Conservation (phyloP, 768 basidiomycete genomes). For the Lentinula lateritia region DNA sequence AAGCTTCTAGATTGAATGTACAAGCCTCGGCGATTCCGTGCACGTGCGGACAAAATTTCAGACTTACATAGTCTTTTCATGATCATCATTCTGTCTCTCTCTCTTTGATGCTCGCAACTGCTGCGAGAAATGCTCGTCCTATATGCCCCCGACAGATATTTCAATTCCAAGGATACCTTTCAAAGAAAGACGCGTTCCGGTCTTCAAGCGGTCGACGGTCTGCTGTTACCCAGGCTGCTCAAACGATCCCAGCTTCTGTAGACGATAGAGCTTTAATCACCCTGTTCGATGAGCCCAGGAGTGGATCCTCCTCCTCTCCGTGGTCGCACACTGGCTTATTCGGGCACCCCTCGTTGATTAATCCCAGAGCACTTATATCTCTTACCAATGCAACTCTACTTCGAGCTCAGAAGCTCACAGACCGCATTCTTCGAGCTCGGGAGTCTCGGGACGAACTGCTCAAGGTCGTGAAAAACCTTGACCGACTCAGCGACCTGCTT, state of each 20-base stretch:
- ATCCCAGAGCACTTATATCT: slow-evolving; percentile 62
- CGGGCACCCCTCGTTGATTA: slow-evolving; percentile 65
- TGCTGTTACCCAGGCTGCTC: slow-evolving; percentile 35
- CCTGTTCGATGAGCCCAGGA: slow-evolving; percentile 65
- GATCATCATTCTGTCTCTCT: background rate
- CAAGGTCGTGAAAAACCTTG: slow-evolving; percentile 91
- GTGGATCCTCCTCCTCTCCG: slow-evolving; percentile 28
- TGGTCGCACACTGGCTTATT: slow-evolving; percentile 76
- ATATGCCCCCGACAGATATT: slow-evolving; percentile 27
- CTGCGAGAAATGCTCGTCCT: slow-evolving; percentile 36
- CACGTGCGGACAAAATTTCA: background rate
- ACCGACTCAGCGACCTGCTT: slow-evolving; percentile 91
- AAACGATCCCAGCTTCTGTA: slow-evolving; percentile 50
- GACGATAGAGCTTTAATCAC: slow-evolving; percentile 64
- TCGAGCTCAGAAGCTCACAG: slow-evolving; percentile 78
- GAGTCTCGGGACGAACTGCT: slow-evolving; percentile 70
- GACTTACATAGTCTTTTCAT: background rate
- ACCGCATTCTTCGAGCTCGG: slow-evolving; percentile 72
- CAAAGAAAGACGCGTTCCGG: slow-evolving; percentile 20
- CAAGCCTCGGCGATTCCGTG: background rate
- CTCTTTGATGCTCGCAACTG: slow-evolving; percentile 36
- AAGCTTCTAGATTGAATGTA: background rate
- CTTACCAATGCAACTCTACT: slow-evolving; percentile 77
- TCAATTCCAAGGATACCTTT: slow-evolving; percentile 39
- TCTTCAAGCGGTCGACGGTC: slow-evolving; percentile 14